A percentile compares a stretch with the other conserved stretches of the same genome.
phyloP scores from a whole-genome alignment of 2,329 filamentous ascomycete genomes.

The Exophiala spinifera region DNA sequence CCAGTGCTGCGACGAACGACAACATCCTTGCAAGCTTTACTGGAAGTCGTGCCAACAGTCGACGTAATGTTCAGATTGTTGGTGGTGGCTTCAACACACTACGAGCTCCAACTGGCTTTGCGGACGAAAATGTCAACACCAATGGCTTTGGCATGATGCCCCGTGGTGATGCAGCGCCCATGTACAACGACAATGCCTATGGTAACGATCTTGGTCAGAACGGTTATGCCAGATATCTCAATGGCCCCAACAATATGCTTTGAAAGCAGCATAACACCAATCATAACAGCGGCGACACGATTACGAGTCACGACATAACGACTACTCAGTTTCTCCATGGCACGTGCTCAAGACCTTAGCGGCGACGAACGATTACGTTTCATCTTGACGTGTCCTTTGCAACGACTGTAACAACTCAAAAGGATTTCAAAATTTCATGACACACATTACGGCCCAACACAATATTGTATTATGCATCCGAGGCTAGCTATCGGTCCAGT shows the following conservation, averaged over 20 bases:
- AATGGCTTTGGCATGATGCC: constrained; percentile 17
- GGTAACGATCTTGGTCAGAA: constrained; percentile 17
- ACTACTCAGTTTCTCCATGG: not conserved
- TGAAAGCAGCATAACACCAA: constrained; percentile 9
- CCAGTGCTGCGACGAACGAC: constrained; percentile 40
- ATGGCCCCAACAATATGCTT: constrained; percentile 20
- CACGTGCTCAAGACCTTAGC: constrained; percentile 8
- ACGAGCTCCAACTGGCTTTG: constrained; percentile 15
- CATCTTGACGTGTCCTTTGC: constrained; percentile 7
- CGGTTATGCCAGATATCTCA: constrained; percentile 20
- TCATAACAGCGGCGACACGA: constrained; percentile 8
- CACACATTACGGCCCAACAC: constrained; percentile 16
- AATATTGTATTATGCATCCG: constrained; percentile 23
- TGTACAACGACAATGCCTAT: constrained; percentile 24
- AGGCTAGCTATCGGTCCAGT: constrained; percentile 18
- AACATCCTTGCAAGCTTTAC: constrained; percentile 37
- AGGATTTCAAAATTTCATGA: constrained; percentile 20
- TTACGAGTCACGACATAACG: constrained; percentile 27
- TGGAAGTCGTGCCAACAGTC: constrained; percentile 25
- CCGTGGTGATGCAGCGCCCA: constrained; percentile 10
- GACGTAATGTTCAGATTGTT: constrained; percentile 31
- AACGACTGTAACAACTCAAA: constrained; percentile 23
- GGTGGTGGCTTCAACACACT: constrained; percentile 28
- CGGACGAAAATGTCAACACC: constrained; percentile 8
- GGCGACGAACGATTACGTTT: constrained; percentile 4